Percentiles rank a stretch among this genome's conserved stretches.
Conservation (phyloP, 805 yeast genomes). For the Pichia kluyveri region DNA sequence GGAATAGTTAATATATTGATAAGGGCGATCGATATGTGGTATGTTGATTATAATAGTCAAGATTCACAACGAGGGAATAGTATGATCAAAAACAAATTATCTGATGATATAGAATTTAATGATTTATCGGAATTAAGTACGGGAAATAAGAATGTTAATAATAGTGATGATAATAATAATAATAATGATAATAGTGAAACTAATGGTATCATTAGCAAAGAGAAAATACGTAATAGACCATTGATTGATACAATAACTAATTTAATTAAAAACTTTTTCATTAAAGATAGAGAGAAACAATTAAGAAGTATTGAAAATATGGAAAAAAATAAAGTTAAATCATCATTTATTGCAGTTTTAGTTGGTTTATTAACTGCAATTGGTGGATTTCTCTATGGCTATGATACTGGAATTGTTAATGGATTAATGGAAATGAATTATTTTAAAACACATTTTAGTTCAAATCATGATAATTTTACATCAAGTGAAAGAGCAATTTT, state of each 20-base stretch:
- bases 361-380: slow-evolving; percentile 80
- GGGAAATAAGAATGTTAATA: too few relatives aligned
- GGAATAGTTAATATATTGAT: too few relatives aligned
- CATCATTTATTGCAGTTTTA: slow-evolving; percentile 54
- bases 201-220: background rate
- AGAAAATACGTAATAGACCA: background rate
- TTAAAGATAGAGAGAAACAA: background rate
- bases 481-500: slow-evolving; percentile 60
- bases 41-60: background rate
- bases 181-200: too few relatives aligned
- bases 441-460: slow-evolving; percentile 49
- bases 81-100: background rate
- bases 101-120: background rate
- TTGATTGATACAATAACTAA: background rate
- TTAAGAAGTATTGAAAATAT: background rate
- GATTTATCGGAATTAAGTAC: background rate
- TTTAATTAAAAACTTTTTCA: background rate
- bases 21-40: too few relatives aligned
- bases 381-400: slow-evolving; percentile 88
- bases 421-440: slow-evolving; percentile 69
- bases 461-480: slow-evolving; percentile 35
- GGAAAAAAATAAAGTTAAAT: slow-evolving; percentile 18
- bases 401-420: slow-evolving; percentile 82
- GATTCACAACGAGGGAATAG: background rate
- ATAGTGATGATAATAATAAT: too few relatives aligned